Conservation (phyloP, 2,329 filamentous ascomycete genomes). For the Epicoccum nigrum region DNA sequence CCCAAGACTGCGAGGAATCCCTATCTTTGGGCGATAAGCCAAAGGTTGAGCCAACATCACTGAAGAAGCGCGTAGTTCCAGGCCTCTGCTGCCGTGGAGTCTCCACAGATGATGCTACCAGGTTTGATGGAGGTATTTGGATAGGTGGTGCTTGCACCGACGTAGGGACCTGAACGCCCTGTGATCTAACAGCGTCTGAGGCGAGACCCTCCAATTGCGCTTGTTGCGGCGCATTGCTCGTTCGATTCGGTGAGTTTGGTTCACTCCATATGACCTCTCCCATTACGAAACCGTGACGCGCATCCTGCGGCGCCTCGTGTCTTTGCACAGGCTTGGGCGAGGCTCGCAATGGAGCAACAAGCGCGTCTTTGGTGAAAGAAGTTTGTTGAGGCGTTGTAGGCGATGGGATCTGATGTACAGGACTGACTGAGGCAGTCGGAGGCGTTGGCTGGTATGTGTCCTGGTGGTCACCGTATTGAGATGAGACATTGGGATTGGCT, state of each 20-base stretch:
- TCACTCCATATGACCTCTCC: constrained; percentile 28
- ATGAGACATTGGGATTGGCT: constrained; percentile 26
- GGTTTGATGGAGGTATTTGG: neutral
- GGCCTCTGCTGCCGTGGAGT: constrained; percentile 6
- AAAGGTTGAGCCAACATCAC: constrained; percentile 13
- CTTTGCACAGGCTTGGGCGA: constrained; percentile 27
- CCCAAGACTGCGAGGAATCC: neutral
- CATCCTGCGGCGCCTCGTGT: constrained; percentile 17
- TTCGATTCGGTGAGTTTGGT: constrained; percentile 20
- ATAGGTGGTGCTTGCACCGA: constrained; percentile 1
- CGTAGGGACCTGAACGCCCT: neutral
- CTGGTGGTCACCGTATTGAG: constrained; percentile 17
- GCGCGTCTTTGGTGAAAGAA: constrained; percentile 30
- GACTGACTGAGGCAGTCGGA: constrained; percentile 28
- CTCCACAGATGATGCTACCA: neutral
- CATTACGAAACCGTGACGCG: constrained; percentile 32
- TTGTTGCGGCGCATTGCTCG: constrained; percentile 24
- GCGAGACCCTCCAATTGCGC: constrained; percentile 24
- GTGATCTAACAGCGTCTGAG: constrained; percentile 17
- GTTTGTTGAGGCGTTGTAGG: constrained; percentile 26
- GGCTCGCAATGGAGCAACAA: constrained; percentile 23
- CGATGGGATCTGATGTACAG: constrained; percentile 19
- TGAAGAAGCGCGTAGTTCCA: constrained; percentile 9
- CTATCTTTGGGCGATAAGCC: constrained; percentile 9
- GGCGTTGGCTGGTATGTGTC: constrained; percentile 44